A percentile compares a stretch with the other conserved stretches of the same genome.
These are phyloP conservation scores for Phytophthora palmivora DNA, from an alignment of 352 stramenopile species.

Conservation along the genomic window DNA sequence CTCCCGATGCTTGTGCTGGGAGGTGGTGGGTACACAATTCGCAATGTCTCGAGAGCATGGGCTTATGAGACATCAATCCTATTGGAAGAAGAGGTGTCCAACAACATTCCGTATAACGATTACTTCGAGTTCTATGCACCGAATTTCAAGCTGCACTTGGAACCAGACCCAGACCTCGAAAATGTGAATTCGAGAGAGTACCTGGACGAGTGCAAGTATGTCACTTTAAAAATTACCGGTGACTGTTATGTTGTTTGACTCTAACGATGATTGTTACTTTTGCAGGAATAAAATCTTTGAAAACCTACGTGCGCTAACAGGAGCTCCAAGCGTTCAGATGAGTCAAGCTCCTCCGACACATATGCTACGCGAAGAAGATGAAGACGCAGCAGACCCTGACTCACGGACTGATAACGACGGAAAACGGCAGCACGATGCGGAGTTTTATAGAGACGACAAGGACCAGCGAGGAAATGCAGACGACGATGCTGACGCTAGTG, in stretches of 20 bases:
- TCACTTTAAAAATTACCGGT: background rate
- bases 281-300: constrained; percentile 87
- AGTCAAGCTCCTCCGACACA: constrained; percentile 69
- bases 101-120: constrained; percentile 88
- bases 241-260: constrained; percentile 2
- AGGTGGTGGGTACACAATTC: constrained; percentile 87
- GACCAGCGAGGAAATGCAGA: constrained; percentile 70
- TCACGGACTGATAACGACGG: constrained; percentile 74
- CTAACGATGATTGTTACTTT: constrained; percentile 4
- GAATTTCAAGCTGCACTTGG: constrained; percentile 87
- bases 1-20: constrained; percentile 86
- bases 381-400: constrained; percentile 75
- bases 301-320: constrained; percentile 74
- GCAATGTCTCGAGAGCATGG: constrained; percentile 94
- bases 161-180: constrained; percentile 77
- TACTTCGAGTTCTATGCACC: constrained; percentile 89
- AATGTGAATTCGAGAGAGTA: constrained; percentile 89
- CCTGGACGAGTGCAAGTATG: constrained; percentile 87
- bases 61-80: constrained; percentile 98
- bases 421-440: constrained; percentile 77
- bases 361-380: constrained; percentile 83
- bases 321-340: constrained; percentile 87
- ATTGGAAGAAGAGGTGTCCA: constrained; percentile 78
- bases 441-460: constrained; percentile 88
- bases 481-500: constrained; percentile 35